Conservation (phyloP, 2,329 filamentous ascomycete genomes). For the Chaetomium sp. region DNA sequence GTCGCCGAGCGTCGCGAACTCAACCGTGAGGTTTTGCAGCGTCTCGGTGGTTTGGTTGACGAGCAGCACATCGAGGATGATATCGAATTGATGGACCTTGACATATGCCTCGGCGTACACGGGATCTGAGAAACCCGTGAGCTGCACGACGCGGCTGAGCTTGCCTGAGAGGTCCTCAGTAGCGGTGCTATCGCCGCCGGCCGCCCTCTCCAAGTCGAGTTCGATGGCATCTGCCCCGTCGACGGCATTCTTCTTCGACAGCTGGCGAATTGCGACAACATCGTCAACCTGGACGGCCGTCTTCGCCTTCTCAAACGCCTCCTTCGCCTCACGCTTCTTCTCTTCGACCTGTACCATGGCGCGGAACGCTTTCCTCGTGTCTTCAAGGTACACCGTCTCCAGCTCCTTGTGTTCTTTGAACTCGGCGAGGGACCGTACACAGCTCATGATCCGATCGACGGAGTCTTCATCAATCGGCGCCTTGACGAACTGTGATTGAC, state of each 20-base stretch:
- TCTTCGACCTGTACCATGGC: constrained; percentile 97
- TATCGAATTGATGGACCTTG: constrained; percentile 98
- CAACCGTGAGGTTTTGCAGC: constrained; percentile 91
- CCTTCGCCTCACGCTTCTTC: constrained; percentile 94
- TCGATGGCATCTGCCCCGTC: constrained; percentile 83
- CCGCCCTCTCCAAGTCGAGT: constrained; percentile 86
- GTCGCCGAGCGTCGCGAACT: constrained; percentile 97
- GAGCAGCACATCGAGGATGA: constrained; percentile 89
- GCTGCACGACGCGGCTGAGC: constrained; percentile 89
- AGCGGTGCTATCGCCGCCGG: constrained; percentile 71
- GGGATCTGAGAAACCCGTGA: constrained; percentile 95
- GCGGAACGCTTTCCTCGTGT: constrained; percentile 91
- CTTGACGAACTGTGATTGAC: constrained; percentile 98
- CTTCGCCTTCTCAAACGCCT: constrained; percentile 87
- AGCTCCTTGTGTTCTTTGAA: constrained; percentile 86
- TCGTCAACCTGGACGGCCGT: constrained; percentile 93
- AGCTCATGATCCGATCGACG: constrained; percentile 97
- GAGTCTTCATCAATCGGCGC: constrained; percentile 96
- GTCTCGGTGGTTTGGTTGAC: constrained; percentile 98
- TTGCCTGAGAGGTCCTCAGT: constrained; percentile 88
- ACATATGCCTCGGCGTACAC: constrained; percentile 99
- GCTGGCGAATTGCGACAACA: constrained; percentile 83
- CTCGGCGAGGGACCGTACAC: constrained; percentile 84
- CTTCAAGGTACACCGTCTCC: constrained; percentile 86
- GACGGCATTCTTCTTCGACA: constrained; percentile 80